These are phyloP conservation scores for Carex cristatella DNA, from an alignment of 176 grass and related monocot species.

Conservation along the genomic window DNA sequence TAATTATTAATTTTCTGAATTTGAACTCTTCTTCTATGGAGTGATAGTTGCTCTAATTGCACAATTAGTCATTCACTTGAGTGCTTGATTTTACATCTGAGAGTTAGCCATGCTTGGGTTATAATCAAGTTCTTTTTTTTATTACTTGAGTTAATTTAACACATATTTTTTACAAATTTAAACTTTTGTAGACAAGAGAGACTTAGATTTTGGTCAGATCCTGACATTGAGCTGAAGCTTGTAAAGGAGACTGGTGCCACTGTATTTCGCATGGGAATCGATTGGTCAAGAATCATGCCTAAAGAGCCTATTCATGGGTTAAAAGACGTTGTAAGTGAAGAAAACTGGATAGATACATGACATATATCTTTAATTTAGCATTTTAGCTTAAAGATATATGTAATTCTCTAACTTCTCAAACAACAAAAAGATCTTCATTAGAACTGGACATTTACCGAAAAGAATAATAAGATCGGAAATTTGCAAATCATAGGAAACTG, in stretches of 20 bases:
- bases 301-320: conserved; percentile 50
- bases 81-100: neutral
- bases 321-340: conserved; percentile 51
- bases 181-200: conserved; percentile 64
- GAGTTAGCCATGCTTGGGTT: too few relatives aligned
- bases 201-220: conserved; percentile 97
- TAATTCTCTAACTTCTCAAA: neutral
- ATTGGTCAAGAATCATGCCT: conserved; percentile 89
- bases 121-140: too few relatives aligned
- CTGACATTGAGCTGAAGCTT: conserved; percentile 83
- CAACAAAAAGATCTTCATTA: neutral
- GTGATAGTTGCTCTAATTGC: too few relatives aligned
- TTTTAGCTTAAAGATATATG: neutral
- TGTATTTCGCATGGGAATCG: conserved; percentile 86
- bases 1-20: too few relatives aligned
- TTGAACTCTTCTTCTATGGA: too few relatives aligned
- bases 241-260: conserved; percentile 70
- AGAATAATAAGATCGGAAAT: neutral
- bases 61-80: neutral
- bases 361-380: neutral
- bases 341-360: neutral
- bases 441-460: neutral
- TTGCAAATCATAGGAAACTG: neutral
- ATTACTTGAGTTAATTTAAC: neutral
- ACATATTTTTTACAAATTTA: neutral